Evolutionary conservation across 2,329 filamentous ascomycete genomes (phyloP).

Genomic region (Sphaerulina musiva): DNA sequence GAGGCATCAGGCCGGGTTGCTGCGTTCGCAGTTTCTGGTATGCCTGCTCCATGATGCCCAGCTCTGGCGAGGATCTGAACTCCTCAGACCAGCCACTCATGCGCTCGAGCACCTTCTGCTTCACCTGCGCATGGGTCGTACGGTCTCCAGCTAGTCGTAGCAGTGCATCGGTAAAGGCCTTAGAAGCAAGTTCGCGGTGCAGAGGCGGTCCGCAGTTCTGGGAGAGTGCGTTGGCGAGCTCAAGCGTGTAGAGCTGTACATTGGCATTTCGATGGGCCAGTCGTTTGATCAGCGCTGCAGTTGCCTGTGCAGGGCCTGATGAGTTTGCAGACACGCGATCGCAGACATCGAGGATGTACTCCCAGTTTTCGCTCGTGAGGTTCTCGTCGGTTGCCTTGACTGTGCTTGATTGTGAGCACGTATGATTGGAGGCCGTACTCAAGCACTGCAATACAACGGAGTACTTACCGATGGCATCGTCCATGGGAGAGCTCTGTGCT

Average conservation of each 20-base stretch:
- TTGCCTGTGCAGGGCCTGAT: conserved; percentile 45
- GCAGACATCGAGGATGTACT: conserved; percentile 53
- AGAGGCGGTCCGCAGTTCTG: conserved; percentile 84
- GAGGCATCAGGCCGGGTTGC: conserved; percentile 73
- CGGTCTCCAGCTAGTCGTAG: conserved; percentile 83
- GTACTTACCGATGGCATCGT: conserved; percentile 16
- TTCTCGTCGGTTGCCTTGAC: conserved; percentile 95
- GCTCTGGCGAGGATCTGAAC: conserved; percentile 80
- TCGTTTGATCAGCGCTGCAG: conserved; percentile 84
- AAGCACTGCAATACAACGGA: neutral
- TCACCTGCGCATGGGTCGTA: conserved; percentile 94
- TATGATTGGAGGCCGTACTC: too few species aligned
- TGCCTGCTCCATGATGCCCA: conserved; percentile 96
- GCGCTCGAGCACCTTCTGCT: conserved; percentile 90
- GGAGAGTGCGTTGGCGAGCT: conserved; percentile 84
- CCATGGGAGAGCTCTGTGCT: conserved; percentile 16
- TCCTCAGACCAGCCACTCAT: conserved; percentile 96
- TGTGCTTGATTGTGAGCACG: conserved; percentile 26
- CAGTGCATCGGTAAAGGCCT: conserved; percentile 89
- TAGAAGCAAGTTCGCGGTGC: conserved; percentile 82
- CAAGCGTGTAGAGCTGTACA: conserved; percentile 89
- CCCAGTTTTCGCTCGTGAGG: conserved; percentile 76
- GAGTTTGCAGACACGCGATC: conserved; percentile 34
- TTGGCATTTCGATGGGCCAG: conserved; percentile 91
- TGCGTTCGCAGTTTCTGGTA: conserved; percentile 74